These are phyloP conservation scores for Seiridium unicorne DNA, from an alignment of 2,329 filamentous ascomycete species.

Conservation along the genomic window DNA sequence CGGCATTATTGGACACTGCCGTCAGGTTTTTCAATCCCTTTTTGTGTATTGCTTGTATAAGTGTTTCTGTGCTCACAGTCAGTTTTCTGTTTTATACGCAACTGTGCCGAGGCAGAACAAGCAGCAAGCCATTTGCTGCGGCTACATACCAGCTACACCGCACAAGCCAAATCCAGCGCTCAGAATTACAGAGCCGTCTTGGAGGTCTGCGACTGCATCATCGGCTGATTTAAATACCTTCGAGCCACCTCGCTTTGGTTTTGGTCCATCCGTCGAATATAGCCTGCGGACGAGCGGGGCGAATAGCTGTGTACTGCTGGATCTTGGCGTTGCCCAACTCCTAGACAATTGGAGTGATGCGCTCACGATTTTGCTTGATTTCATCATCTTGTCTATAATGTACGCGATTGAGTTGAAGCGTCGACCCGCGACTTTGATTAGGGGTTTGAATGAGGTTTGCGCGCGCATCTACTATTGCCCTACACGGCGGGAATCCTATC, in stretches of 20 bases:
- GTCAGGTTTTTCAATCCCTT: constrained; percentile 63
- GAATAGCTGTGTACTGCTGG: constrained; percentile 16
- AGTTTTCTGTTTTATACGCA: not conserved
- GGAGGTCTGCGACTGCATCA: constrained; percentile 67
- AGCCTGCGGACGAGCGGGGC: constrained; percentile 14
- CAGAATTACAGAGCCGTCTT: constrained; percentile 68
- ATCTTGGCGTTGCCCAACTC: constrained; percentile 14
- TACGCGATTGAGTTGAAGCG: not conserved
- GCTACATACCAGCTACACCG: constrained; percentile 62
- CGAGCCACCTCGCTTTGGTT: constrained; percentile 32
- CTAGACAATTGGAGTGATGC: constrained; percentile 24
- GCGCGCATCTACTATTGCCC: not conserved
- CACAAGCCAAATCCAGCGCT: constrained; percentile 83
- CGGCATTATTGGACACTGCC: constrained; percentile 80
- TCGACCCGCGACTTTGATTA: not conserved
- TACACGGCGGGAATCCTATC: not conserved
- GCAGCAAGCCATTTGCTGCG: not conserved
- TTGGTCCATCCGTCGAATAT: constrained; percentile 19
- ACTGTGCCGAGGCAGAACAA: not conserved
- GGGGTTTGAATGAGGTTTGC: not conserved
- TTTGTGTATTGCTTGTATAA: constrained; percentile 66
- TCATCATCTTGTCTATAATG: constrained; percentile 17
- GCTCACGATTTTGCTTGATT: constrained; percentile 18
- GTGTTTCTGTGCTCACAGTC: constrained; percentile 50
- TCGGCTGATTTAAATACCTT: constrained; percentile 58